Evolutionary conservation across 768 basidiomycete genomes (phyloP).

Genomic region (Lactarius hatsudake): DNA sequence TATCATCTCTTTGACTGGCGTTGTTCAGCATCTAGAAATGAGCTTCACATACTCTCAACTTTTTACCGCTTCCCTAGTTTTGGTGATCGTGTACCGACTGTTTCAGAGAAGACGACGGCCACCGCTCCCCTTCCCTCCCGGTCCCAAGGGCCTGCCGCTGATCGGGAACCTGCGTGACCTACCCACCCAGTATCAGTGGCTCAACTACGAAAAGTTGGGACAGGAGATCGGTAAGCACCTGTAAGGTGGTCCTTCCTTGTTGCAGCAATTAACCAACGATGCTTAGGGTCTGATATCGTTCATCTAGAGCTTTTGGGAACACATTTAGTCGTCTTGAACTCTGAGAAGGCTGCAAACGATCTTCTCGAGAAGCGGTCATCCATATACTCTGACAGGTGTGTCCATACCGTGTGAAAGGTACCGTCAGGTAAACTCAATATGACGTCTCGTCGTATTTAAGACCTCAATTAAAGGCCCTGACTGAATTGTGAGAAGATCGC

Average conservation of each 20-base stretch:
- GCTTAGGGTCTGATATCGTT: slow-evolving; percentile 31
- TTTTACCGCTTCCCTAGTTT: not conserved
- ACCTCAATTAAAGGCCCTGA: slow-evolving; percentile 31
- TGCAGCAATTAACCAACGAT: not conserved
- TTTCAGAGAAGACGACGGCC: not conserved
- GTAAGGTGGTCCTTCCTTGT: too few species aligned
- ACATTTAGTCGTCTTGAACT: slow-evolving; percentile 33
- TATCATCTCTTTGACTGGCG: too few species aligned
- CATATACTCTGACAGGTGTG: slow-evolving; percentile 35
- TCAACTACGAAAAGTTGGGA: slow-evolving; percentile 26
- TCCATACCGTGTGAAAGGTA: not conserved
- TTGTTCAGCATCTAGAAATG: not conserved
- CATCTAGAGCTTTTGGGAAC: slow-evolving; percentile 31
- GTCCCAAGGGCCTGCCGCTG: slow-evolving; percentile 28
- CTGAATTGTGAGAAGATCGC: slow-evolving; percentile 29
- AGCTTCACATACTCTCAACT: not conserved
- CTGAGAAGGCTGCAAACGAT: slow-evolving; percentile 32
- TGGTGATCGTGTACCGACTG: not conserved
- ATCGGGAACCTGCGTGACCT: slow-evolving; percentile 29
- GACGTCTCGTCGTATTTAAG: slow-evolving; percentile 13
- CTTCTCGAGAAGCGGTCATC: slow-evolving; percentile 34
- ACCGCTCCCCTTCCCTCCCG: slow-evolving; percentile 23
- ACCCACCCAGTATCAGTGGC: slow-evolving; percentile 26
- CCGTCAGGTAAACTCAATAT: too few species aligned
- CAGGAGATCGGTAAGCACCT: slow-evolving; percentile 28